Base-by-base conservation (phyloP, 2,329 filamentous ascomycete species). In the Exophiala xenobiotica region DNA sequence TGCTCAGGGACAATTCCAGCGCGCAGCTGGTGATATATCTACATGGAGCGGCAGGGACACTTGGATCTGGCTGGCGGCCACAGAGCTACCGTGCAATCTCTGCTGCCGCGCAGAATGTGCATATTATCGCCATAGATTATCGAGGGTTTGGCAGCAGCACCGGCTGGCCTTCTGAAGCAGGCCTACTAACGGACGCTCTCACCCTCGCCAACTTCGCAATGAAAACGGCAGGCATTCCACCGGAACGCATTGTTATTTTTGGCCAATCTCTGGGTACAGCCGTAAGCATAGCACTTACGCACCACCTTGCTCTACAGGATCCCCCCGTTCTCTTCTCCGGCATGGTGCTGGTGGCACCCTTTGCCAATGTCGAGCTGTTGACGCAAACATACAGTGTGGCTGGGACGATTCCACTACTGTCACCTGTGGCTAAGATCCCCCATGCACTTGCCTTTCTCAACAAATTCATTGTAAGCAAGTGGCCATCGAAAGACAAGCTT, bases 121-220 rank as follows among this genome's bases (percentile, higher is more conserved):
- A 86, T 58, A 72, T 79, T 29, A 61, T 85, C 6, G 73, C 78
- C 1, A 75, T 86, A 46, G 82, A 86, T 65, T 96, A 96, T 70
- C 86, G 91, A 14, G 91, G 91, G 5, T 96, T 89, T 61, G 91
- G 90, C 1, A 78, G 81, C 31, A 93, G 88, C 44, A 75, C 67
- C 0, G 80, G 81, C 1, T 61, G 64, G 4, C 81, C 81, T 0
- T 80, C 78, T 0, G 81, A 85, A 63, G 41, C 61, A 1, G 81
- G 81, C 0, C 66, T 85, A 1, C 66, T 81, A 9, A 64, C 63
- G 1, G 81, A 86, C 61, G 81, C 78, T 1, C 58, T 78, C 0
- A 68, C 78, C 0, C 64, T 83, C 2, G 73, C 73, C 1, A 68
- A 80, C 8, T 85, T 79, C 74, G 80, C 78, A 0, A 69, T 77